Evolutionary conservation across 2,329 filamentous ascomycete species (phyloP), one percentile per base, ranked within the genome.

Genomic region (Cladophialophora exuberans): DNA sequence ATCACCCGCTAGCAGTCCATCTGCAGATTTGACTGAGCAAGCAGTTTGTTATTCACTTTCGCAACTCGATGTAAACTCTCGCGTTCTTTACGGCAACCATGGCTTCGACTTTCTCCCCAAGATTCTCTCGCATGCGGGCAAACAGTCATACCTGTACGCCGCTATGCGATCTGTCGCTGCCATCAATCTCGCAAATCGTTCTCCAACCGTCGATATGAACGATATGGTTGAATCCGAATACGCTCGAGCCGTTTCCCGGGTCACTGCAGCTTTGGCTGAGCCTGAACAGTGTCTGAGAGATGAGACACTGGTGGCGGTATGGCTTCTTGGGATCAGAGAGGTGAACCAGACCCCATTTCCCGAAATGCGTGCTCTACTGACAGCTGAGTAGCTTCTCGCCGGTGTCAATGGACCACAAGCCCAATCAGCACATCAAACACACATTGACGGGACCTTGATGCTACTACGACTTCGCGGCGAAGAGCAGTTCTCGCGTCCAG

Each of bases 151-250:
- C 35, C 47, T 59, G 10, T 45, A 59, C 22, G 42, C 52, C 17
- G 52, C 56, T 11, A 59, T 59, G 56, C 39, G 56, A 20, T 51
- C 56, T 15, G 56, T 59, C 13, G 56, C 47, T 3, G 46, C 43
- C 6, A 47, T 53, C 22, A 59, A 59, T 22, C 18, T 59, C n/a
- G 52, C 56, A n/a, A 59, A 59, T 28, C 56, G 56, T 18, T 59
- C 56, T 38, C 56, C 52, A 3, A 59, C 56, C 4, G 47, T 56
- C 11, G 48, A 59, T 25, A 52, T 59, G 47, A 30, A 28, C 11
- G 25, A 38, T 11, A 41, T 56, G 17, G 45, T 59, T 18, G 56
- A 59, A 26, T 33, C 43, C 5, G 52, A 54, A 45, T 59, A 59
- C 35, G 45, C 52, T 6, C 49, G 41, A 39, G 56, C 56, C 11